These are phyloP conservation scores for Uronychia setigera DNA, from an alignment of 73 alveolate species.

Conservation along the genomic window DNA sequence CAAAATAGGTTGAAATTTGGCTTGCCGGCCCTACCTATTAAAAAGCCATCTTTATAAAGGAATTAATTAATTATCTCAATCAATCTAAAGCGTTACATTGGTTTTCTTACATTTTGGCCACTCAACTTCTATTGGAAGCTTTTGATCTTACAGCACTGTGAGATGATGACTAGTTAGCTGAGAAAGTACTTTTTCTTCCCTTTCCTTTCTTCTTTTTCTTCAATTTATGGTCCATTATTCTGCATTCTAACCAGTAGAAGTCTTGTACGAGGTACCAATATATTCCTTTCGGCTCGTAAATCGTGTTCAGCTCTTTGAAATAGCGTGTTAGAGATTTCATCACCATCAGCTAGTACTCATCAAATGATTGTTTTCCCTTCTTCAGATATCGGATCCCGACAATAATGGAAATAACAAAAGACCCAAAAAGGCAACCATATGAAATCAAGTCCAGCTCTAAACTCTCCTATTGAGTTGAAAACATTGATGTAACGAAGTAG, in stretches of 20 bases:
- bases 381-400: neutral
- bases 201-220: neutral
- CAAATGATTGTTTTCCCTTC: neutral
- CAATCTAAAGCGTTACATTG: neutral
- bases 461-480: neutral
- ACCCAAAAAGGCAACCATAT: neutral
- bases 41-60: no score
- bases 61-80: neutral
- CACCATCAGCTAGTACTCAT: slow-evolving; percentile 1
- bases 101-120: neutral
- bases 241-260: neutral
- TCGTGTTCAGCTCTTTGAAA: neutral
- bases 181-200: neutral
- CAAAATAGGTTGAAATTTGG: no score
- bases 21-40: no score
- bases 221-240: neutral
- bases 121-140: neutral
- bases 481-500: neutral
- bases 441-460: neutral
- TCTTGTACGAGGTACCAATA: neutral
- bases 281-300: neutral
- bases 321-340: neutral
- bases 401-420: neutral
- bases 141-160: neutral
- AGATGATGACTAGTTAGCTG: neutral